Percentiles rank a stretch among this genome's conserved stretches.
phyloP scores from a whole-genome alignment of 257 asterid genomes.

The Handroanthus guayacan region DNA sequence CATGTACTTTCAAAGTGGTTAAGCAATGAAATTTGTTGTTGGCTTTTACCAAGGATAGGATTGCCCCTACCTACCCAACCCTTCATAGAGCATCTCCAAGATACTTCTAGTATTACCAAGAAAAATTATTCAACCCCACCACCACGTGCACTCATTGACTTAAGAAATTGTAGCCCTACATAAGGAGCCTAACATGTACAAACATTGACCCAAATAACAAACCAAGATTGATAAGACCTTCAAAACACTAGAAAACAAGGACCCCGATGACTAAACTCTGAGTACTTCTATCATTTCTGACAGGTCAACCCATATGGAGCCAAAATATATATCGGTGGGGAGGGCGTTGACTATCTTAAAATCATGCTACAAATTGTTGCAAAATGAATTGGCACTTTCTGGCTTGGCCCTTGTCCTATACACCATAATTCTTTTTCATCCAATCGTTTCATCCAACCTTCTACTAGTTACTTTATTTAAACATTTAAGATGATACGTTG shows the following conservation, averaged over 20 bases:
- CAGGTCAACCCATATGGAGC: constrained; percentile 39
- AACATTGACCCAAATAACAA: background rate
- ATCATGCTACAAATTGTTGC: constrained; percentile 24
- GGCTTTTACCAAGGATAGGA: no score
- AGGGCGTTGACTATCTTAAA: constrained; percentile 38
- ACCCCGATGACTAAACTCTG: background rate
- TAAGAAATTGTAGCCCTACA: no score
- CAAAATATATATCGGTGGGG: constrained; percentile 29
- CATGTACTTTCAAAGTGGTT: background rate
- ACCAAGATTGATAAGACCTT: background rate
- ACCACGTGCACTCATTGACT: constrained; percentile 17
- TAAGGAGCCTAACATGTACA: background rate
- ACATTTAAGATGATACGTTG: no score
- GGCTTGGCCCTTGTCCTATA: no score
- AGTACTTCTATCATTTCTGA: constrained; percentile 22
- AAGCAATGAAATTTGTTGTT: no score
- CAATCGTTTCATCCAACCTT: no score
- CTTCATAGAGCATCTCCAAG: no score
- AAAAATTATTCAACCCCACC: constrained; percentile 11
- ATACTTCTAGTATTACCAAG: no score
- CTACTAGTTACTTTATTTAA: no score
- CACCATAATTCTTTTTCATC: no score
- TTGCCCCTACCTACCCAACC: no score
- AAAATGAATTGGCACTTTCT: constrained; percentile 27
- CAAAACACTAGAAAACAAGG: background rate